Base-by-base conservation (phyloP, 2,329 filamentous ascomycete species). In the Fusarium lateritium region DNA sequence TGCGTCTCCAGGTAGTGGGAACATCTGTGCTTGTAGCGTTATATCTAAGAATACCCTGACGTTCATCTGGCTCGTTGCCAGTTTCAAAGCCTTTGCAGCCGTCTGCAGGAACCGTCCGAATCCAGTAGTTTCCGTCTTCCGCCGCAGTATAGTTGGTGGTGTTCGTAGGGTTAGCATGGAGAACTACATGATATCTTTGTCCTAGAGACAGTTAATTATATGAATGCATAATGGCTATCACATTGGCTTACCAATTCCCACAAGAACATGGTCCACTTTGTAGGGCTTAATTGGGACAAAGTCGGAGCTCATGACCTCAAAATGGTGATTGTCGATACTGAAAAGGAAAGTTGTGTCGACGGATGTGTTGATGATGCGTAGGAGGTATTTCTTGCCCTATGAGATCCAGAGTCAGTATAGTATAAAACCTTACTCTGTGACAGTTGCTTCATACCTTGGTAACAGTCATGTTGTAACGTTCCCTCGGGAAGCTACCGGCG, bases 261-360 rank as follows among this genome's bases (percentile, higher is more conserved):
- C 28, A 2, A 50, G 49, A 0, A 58, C 55, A 4, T 58, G 54
- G 15, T 55, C 22, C 22, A 58, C 5, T 10, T 33, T 22, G 6
- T 58, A 58, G 9, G 55, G 55, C 1, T 21, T 21, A 14, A 58
- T 58, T 8, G 55, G 55, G 2, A 58, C 55, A 44, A 58, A 58
- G 31, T 58, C 55, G 14, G 55, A 55, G 1, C 38, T 50, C 7
- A 58, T 50, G 9, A 58, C 55, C 11, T n/a, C 43, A 24, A 58
- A 58, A 2, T 55, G 22, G 26, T 58, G 55, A 3, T 11, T 7
- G 15, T 58, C 55, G 2, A 58, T 58, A 38, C 55, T 55, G 7
- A 58, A 58, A 3, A 50, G 54, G 0, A 33, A 55, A 1, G 54
- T 49, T 0, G 55, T 58, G 14, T 39, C 54, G 19, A 33, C 28